Evolutionary conservation across 257 asterid species (phyloP).

Genomic region (Penstemon barbatus): DNA sequence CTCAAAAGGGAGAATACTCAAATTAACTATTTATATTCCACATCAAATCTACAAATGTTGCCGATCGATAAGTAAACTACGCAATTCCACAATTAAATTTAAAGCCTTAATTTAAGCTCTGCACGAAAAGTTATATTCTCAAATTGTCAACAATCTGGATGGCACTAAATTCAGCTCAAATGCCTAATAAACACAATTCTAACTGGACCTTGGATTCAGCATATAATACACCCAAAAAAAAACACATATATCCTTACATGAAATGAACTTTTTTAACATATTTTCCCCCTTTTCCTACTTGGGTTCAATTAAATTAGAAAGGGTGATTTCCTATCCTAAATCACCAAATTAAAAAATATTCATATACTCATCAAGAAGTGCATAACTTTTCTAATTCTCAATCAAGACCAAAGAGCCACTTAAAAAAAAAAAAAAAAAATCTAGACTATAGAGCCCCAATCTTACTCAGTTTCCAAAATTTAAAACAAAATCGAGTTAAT

Average conservation of each 20-base stretch:
- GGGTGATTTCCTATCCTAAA: too few relatives aligned
- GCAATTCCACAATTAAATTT: background rate
- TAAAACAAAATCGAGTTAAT: background rate
- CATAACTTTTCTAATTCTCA: background rate
- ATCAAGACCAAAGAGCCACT: too few relatives aligned
- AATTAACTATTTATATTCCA: background rate
- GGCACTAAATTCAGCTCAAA: background rate
- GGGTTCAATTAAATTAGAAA: background rate
- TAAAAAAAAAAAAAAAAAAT: too few relatives aligned
- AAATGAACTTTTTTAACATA: background rate
- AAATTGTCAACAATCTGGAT: background rate
- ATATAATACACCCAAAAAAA: too few relatives aligned
- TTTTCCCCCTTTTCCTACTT: background rate
- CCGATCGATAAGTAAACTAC: background rate
- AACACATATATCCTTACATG: background rate
- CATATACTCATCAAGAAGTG: background rate
- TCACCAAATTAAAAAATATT: background rate
- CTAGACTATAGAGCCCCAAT: too few relatives aligned
- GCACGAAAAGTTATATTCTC: background rate
- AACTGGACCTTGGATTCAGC: background rate
- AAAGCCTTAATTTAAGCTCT: slow-evolving; percentile 14
- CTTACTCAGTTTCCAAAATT: too few relatives aligned
- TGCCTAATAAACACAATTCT: background rate
- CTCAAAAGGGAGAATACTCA: background rate
- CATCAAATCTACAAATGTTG: background rate